Conservation (phyloP, 1,139 yeast species). For the Meyerozyma athensensis region DNA sequence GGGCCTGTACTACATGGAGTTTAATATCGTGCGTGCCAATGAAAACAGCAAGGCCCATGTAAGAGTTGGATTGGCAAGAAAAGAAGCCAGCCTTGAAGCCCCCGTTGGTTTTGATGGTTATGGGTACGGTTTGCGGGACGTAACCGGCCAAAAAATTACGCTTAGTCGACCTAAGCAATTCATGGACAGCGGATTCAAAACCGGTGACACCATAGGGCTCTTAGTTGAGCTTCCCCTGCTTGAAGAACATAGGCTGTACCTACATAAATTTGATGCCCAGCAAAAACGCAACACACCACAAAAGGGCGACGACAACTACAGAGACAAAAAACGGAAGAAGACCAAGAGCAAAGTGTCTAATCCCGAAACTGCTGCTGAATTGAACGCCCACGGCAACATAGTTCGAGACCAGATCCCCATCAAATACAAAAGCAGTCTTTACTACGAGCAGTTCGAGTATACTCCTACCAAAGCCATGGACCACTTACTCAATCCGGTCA, state of each 20-base stretch:
- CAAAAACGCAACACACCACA: slow-evolving; percentile 12
- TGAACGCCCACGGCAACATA: slow-evolving; percentile 31
- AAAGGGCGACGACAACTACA: slow-evolving; percentile 10
- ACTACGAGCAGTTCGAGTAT: slow-evolving; percentile 85
- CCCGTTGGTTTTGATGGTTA: slow-evolving; percentile 96
- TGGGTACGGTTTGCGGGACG: slow-evolving; percentile 86
- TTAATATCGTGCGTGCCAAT: slow-evolving; percentile 47
- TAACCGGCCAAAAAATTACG: slow-evolving; percentile 74
- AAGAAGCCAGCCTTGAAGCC: slow-evolving; percentile 87
- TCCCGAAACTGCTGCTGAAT: slow-evolving; percentile 17
- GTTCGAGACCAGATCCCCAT: slow-evolving; percentile 86
- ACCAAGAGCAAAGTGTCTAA: slow-evolving; percentile 11
- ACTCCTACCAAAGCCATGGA: slow-evolving; percentile 73
- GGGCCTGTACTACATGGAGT: slow-evolving; percentile 81
- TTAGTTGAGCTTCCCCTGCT: slow-evolving; percentile 64
- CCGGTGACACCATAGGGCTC: slow-evolving; percentile 84
- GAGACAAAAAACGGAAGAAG: slow-evolving; percentile 16
- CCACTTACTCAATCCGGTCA: slow-evolving; percentile 68
- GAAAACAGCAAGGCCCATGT: slow-evolving; percentile 51
- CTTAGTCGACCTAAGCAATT: slow-evolving; percentile 61
- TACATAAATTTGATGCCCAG: slow-evolving; percentile 17
- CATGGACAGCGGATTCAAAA: slow-evolving; percentile 48
- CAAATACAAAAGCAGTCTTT: slow-evolving; percentile 69
- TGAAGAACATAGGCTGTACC: slow-evolving; percentile 33
- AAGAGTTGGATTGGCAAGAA: slow-evolving; percentile 73